Base-by-base conservation (phyloP, 129 eudicot species). In the Centella asiatica region DNA sequence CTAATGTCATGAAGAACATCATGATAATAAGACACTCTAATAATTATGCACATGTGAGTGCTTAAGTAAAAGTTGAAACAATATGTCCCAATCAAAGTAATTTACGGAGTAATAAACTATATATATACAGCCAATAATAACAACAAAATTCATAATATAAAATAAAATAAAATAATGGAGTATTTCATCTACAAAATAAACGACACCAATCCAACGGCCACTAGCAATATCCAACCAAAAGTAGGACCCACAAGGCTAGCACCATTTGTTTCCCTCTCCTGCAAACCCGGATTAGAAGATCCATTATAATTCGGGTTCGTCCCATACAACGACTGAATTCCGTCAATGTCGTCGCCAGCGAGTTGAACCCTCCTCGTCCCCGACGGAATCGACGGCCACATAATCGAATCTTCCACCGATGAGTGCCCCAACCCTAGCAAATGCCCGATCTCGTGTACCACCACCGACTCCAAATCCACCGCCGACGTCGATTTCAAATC, bases 381-480 rank as follows among this genome's bases (percentile, higher is more conserved):
- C 28, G 88, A 68, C 10, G 84, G 34, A 12, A 81, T 79, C 24
- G 86, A 78, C 66, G 94, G 94, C 70, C 62, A 85, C 94, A 85
- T 85, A 5, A 85, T 72, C 22, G 94, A 70, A 0, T 78, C 78
- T 42, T 78, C 85, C 4, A 75, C 73, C 10, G 87, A 74, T 22
- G 87, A 76, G 32, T 86, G 95, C 1, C 84, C 92, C 22, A 87
- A 49, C 4, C 95, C 95, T 60, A 87, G 32, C 42, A 83, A 44
- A 59, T 83, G 90, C 22, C 95, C 90, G 18, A 85, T 82, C 52
- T 85, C 95, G 17, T 85, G 95, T n/a, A 83, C 92, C 53, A 82
- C 92, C 11, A 84, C 93, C 1, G 88, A 76, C 13, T 81, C 86
- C 68, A 87, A 62, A 65, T 87, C 95, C 69, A 87, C 80, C 11